Conservation (phyloP, 1,139 yeast genomes). For the Blastobotrys aristatus region DNA sequence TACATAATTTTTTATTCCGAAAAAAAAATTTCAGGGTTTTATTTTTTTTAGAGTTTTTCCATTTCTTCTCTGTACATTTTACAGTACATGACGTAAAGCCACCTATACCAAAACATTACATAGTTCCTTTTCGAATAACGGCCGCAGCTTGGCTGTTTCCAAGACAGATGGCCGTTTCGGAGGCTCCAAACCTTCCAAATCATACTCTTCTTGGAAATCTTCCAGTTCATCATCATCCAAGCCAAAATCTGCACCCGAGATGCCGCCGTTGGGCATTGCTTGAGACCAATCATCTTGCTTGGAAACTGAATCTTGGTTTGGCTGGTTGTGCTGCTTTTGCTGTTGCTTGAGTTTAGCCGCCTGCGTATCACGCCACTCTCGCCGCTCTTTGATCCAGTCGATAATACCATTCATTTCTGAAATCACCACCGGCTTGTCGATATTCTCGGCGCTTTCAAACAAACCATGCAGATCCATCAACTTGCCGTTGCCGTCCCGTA, state of each 20-base stretch:
- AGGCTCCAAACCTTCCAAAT: constrained; percentile 29
- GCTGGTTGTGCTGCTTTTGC: background rate
- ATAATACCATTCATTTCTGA: constrained; percentile 45
- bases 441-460: constrained; percentile 28
- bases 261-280: constrained; percentile 40
- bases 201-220: constrained; percentile 21
- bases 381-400: constrained; percentile 41
- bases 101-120: constrained; percentile 1
- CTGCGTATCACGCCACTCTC: constrained; percentile 34
- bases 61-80: no score
- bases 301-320: background rate
- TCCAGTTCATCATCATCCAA: constrained; percentile 40
- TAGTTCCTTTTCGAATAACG: constrained; percentile 24
- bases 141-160: constrained; percentile 30
- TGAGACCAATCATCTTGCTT: constrained; percentile 18
- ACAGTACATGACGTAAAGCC: no score
- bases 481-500: constrained; percentile 47
- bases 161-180: constrained; percentile 29
- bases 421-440: constrained; percentile 42
- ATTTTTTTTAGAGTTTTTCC: background rate
- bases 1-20: no score
- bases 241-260: constrained; percentile 52
- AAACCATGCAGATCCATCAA: constrained; percentile 35
- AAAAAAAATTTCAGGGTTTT: no score
- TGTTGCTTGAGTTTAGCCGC: constrained; percentile 9